phyloP scores from a whole-genome alignment of 768 basidiomycete species.

The Calocybe cyanea region DNA sequence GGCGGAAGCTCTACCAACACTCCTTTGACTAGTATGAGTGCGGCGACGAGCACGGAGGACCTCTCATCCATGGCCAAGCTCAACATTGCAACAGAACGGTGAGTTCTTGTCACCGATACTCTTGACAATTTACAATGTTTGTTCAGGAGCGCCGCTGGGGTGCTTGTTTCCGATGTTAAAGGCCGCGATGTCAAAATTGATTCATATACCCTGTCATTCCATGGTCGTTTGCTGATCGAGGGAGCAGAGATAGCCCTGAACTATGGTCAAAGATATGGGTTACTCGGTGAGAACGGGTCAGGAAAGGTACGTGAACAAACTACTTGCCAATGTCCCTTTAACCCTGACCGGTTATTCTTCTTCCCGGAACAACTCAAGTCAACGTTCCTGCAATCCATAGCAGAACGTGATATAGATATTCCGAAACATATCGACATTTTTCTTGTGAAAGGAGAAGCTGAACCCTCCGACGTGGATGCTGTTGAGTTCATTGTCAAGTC shows the following conservation, averaged over 20 bases:
- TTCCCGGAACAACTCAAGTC: constrained; percentile 72
- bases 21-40: constrained; percentile 79
- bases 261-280: constrained; percentile 90
- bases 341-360: background rate
- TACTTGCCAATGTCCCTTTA: background rate
- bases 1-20: constrained; percentile 64
- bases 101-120: constrained; percentile 12
- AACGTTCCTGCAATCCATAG: constrained; percentile 93
- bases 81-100: constrained; percentile 88
- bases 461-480: constrained; percentile 94
- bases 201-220: constrained; percentile 93
- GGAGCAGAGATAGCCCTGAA: constrained; percentile 61
- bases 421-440: constrained; percentile 97
- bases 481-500: constrained; percentile 94
- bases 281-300: constrained; percentile 97
- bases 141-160: constrained; percentile 84
- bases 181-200: constrained; percentile 98
- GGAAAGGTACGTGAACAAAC: constrained; percentile 70
- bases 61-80: constrained; percentile 85
- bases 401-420: constrained; percentile 92
- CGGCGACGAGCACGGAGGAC: constrained; percentile 78
- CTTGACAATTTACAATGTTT: background rate
- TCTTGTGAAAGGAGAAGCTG: constrained; percentile 93
- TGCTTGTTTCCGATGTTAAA: constrained; percentile 89
- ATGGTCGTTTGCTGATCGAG: constrained; percentile 81